These are phyloP conservation scores for Leishmania braziliensis DNA, from an alignment of 208 protist species.

Conservation along the genomic window DNA sequence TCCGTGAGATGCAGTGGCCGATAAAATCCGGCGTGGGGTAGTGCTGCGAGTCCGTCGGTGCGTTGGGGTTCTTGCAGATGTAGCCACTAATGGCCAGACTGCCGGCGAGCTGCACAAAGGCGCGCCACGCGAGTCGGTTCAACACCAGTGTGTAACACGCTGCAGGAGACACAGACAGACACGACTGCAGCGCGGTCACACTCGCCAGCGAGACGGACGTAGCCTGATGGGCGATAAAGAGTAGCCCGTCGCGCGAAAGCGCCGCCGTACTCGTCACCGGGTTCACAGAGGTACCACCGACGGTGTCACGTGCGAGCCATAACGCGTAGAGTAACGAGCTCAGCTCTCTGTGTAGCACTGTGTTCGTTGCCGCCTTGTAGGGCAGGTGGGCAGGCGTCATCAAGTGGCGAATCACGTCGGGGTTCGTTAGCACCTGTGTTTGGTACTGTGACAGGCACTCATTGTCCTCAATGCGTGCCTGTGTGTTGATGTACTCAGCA, in stretches of 20 bases:
- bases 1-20: conserved; percentile 12
- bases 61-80: conserved; percentile 21
- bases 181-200: conserved; percentile 19
- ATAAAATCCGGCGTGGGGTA: conserved; percentile 27
- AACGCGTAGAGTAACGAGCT: conserved; percentile 48
- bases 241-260: conserved; percentile 21
- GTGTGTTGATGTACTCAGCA: conserved; percentile 44
- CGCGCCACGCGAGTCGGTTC: conserved; percentile 34
- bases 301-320: conserved; percentile 19
- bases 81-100: conserved; percentile 33
- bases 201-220: conserved; percentile 8
- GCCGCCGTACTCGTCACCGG: conserved; percentile 14
- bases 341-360: conserved; percentile 56
- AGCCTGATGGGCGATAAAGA: conserved; percentile 31
- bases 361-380: conserved; percentile 41
- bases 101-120: conserved; percentile 22
- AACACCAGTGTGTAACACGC: conserved; percentile 30
- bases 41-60: conserved; percentile 18
- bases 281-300: not conserved
- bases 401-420: conserved; percentile 47
- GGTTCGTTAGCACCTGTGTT: conserved; percentile 76
- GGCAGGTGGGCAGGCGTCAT: conserved; percentile 36
- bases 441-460: conserved; percentile 14
- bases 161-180: conserved; percentile 14
- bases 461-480: conserved; percentile 21